Base-by-base conservation (phyloP, 306 rosid species). In the Urtica urens region DNA sequence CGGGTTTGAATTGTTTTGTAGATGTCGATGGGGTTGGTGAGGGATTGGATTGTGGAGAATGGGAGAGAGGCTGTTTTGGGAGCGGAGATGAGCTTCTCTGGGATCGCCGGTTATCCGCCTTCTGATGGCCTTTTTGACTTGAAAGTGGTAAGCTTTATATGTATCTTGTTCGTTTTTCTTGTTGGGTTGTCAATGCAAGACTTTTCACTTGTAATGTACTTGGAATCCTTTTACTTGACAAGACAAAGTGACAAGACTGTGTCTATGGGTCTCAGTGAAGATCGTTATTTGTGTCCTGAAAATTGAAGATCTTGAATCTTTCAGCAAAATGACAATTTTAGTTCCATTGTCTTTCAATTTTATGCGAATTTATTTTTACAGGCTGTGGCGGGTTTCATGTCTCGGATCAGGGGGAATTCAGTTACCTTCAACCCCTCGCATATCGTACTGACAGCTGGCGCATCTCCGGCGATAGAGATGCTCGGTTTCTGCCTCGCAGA, bases 401-500 rank as follows among this genome's bases (percentile, higher is more conserved):
- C 92, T 64, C 88, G 71, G 60, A 82, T 56, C 50, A 38, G 58
- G 65, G 77, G 79, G 51, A 77, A 79, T 44, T 66, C 77, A 19
- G 71, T 81, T 65, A 70, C 64, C 53, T 84, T 79, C 70, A 73
- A 58, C 67, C 90, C 84, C 57, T 72, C 92, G 0, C 86, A 78
- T 17, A 57, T 90, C 55, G 81, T 75, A 14, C 45, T 90, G 59
- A 81, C 85, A 26, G 71, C 94, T 14, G 95, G 97, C 23, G 72
- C 79, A 27, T 49, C 72, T 40, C 39, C 94, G 64, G 95, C 97
- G 14, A 73, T 79, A 30, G 97, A 90, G 63, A 85, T 80, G 22
- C 87, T 90, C 58, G 69, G 82, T 81, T 90, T 85, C 68, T 90
- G 99, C 73, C 62, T 90, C 22, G 95, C 95, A 12, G 99, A 90